Evolutionary conservation across 2,329 filamentous ascomycete genomes (phyloP).

Genomic region (Talaromyces albobiverticillius): DNA sequence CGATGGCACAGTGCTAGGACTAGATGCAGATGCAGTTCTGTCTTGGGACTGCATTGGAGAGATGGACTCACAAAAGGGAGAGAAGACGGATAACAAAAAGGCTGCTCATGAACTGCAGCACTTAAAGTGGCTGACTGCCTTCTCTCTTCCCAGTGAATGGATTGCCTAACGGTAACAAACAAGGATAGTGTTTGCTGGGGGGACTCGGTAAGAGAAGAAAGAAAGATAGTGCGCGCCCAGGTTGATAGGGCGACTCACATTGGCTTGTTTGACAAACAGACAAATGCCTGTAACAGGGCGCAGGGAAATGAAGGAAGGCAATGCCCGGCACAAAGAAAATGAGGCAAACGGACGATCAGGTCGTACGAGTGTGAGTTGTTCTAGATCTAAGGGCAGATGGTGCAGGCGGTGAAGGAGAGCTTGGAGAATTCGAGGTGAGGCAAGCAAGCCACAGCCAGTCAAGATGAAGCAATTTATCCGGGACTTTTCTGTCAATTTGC

Average conservation of each 20-base stretch:
- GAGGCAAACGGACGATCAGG: constrained; percentile 10
- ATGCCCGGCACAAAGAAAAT: constrained; percentile 9
- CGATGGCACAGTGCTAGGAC: constrained; percentile 4
- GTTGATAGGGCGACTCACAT: no score
- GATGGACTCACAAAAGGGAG: not conserved
- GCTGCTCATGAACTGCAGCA: not conserved
- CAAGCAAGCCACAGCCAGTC: constrained; percentile 10
- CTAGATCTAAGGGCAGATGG: not conserved
- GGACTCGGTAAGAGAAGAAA: not conserved
- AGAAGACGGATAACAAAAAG: not conserved
- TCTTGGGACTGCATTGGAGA: constrained; percentile 14
- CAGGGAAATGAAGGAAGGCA: not conserved
- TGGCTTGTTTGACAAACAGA: constrained; percentile 1
- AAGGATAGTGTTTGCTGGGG: not conserved
- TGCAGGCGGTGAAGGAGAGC: constrained; percentile 11
- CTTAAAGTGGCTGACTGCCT: not conserved
- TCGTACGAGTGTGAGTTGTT: constrained; percentile 13
- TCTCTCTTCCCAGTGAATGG: not conserved
- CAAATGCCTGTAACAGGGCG: not conserved
- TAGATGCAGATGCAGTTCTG: constrained; percentile 10
- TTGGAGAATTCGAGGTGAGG: not conserved
- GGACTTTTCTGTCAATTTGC: no score
- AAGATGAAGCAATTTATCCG: constrained; percentile 8
- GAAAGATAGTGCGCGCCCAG: no score
- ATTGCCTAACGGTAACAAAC: not conserved